Conservation (phyloP, 2,329 filamentous ascomycete species). For the Verticillium zaregamsianum region DNA sequence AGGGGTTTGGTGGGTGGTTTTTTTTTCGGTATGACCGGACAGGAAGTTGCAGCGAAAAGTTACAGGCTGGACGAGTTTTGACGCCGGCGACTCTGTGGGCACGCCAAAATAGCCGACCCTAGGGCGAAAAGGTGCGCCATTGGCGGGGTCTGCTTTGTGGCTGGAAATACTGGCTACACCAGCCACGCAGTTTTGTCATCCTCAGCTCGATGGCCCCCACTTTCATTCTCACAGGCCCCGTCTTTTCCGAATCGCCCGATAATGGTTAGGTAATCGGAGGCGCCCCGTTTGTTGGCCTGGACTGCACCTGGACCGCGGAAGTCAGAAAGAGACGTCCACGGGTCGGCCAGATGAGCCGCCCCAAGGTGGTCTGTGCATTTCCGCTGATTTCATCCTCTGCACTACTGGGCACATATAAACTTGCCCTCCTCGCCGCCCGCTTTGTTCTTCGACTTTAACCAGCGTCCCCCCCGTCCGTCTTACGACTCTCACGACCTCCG, state of each 20-base stretch:
- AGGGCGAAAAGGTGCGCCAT: background rate
- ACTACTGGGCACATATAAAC: slow-evolving; percentile 11
- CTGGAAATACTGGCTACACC: background rate
- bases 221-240: background rate
- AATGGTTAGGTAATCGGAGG: background rate
- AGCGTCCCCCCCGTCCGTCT: background rate
- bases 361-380: background rate
- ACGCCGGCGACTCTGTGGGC: slow-evolving; percentile 10
- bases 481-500: slow-evolving; percentile 2
- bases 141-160: background rate
- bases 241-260: background rate
- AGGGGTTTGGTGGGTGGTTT: slow-evolving; percentile 27
- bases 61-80: slow-evolving; percentile 19
- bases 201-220: background rate
- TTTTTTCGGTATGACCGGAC: background rate
- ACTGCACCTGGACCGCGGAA: background rate
- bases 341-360: background rate
- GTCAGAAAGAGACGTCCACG: background rate
- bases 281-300: background rate
- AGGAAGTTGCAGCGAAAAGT: background rate
- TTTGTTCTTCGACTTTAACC: slow-evolving; percentile 6
- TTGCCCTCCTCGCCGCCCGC: slow-evolving; percentile 12
- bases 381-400: slow-evolving; percentile 9
- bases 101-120: slow-evolving; percentile 11
- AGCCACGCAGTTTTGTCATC: background rate